Base-by-base conservation (phyloP, 2,329 filamentous ascomycete species). In the Pseudocercospora vitis region DNA sequence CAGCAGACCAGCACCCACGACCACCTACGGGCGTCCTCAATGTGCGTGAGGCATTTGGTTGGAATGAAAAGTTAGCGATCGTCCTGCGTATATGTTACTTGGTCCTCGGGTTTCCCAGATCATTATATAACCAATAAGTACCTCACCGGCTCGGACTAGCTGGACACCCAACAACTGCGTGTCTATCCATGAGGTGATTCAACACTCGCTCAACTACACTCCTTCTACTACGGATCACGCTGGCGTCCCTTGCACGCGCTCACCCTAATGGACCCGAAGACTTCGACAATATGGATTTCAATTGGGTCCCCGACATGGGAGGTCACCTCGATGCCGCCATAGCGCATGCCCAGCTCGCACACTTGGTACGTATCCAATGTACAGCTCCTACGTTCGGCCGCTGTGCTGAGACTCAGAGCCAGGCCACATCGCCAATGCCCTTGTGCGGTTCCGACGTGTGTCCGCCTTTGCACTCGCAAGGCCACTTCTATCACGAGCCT, bases 1-100 rank as follows among this genome's bases (percentile, higher is more conserved):
- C 26, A 26, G 39, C 49, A 52, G 44, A 45, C 40, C 40, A 45
- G 24, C 40, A 45, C 40, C 40, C 24, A 45, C 40, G 29, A 45
- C 40, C 31, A 39, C 49, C 44, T 52, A 48, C 16, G 42, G 48
- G 49, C 52, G 47, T 45, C 53, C 53, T 46, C 53, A 49, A 51
- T 21, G 21, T 8, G 9, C 21, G n/a, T n/a, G n/a, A n/a, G 16
- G 21, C 12, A 29, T 46, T 44, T 55, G 37, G 6, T 44, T 35
- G 26, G 19, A 33, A 50, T 55, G 52, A 44, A 55, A 52, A 37
- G 48, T 48, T 42, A 39, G 44, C 28, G 50, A 18, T 23, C 44
- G 31, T 45, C 46, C 39, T 28, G 40, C 18, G 16, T 37, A 26
- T 24, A 29, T 48, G 14, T 29, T 12, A 48, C 35, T 48, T n/a